Evolutionary conservation across 139 green algal genomes (phyloP), one percentile per base, ranked within the genome.

Genomic region (Coelastrella sp.): DNA sequence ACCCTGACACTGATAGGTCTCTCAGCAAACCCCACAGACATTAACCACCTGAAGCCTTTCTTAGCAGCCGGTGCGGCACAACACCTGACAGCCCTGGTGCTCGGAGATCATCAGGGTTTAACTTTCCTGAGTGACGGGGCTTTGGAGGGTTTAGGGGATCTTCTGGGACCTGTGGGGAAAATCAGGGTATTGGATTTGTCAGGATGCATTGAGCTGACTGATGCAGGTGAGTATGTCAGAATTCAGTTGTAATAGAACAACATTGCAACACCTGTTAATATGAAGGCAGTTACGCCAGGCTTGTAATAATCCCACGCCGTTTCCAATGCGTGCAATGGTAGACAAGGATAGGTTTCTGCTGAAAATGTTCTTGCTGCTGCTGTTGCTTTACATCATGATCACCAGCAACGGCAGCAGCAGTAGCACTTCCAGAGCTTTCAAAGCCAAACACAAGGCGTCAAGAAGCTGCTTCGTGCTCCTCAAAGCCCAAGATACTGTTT

Each of bases 171-270:
- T 70, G 68, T 61, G 7, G 20, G 22, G 8, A 68, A 49, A 57
- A 58, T 89, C 58, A 63, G n/a, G 24, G 56, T 75, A 12, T 76
- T 89, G 72, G 85, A 89, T 60, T 63, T 89, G 9, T 89, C 85
- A 7, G 85, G 85, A 6, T 89, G 72, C 73, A 81, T 89, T 15
- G 85, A 89, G 57, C 20, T 89, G 14, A 89, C 85, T 56, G 58
- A 89, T 74, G 59, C 73, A 6, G 85, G 85, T 82, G 56, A 61
- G 85, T 15, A 82, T 82, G 58, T 22, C 49, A 58, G 35, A 49
- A 49, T 49, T 49, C 35, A 49, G 35, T 3, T 49, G 35, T 49
- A 49, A 49, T 49, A 49, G 1, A 49, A 49, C 35, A 49, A 49
- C 35, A 49, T 49, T 3, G 1, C 35, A 49, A 3, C 35, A 49